phyloP scores from a whole-genome alignment of 1,284 basidiomycete genomes.

The Phellopilus nigrolimitatus region DNA sequence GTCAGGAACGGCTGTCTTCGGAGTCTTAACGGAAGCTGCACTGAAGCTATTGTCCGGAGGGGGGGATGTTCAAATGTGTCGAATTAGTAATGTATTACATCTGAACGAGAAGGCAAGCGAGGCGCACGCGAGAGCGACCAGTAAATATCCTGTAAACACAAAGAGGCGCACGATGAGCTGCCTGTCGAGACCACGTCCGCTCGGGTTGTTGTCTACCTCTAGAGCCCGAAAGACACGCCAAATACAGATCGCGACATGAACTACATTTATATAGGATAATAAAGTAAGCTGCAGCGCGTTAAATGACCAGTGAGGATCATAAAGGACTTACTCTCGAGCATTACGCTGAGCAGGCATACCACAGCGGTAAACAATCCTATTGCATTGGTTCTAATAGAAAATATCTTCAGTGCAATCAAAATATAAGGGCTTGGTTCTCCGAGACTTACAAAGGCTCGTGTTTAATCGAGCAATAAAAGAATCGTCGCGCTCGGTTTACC shows the following conservation, averaged over 20 bases:
- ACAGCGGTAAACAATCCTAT: constrained; percentile 31
- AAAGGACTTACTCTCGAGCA: constrained; percentile 29
- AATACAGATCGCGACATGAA: constrained; percentile 28
- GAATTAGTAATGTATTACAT: neutral
- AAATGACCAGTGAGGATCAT: neutral
- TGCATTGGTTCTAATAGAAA: constrained; percentile 25
- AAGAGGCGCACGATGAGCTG: constrained; percentile 33
- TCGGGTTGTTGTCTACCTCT: constrained; percentile 15
- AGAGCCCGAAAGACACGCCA: constrained; percentile 29
- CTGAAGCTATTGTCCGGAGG: constrained; percentile 26
- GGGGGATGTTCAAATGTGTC: neutral
- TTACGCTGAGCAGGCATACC: constrained; percentile 30
- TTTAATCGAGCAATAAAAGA: constrained; percentile 34
- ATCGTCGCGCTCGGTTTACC: constrained; percentile 28
- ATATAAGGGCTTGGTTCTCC: neutral
- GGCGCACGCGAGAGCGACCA: constrained; percentile 32
- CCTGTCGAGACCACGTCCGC: constrained; percentile 25
- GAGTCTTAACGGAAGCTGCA: constrained; percentile 26
- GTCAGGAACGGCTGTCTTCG: constrained; percentile 28
- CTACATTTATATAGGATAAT: too few species aligned
- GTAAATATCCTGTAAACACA: constrained; percentile 33
- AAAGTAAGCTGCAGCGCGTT: too few species aligned
- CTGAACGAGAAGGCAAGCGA: neutral
- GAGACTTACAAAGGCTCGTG: constrained; percentile 26
- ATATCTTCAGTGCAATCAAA: neutral